These are phyloP conservation scores for Bruguiera sexangula DNA, from an alignment of 345 rosid species.

Conservation along the genomic window DNA sequence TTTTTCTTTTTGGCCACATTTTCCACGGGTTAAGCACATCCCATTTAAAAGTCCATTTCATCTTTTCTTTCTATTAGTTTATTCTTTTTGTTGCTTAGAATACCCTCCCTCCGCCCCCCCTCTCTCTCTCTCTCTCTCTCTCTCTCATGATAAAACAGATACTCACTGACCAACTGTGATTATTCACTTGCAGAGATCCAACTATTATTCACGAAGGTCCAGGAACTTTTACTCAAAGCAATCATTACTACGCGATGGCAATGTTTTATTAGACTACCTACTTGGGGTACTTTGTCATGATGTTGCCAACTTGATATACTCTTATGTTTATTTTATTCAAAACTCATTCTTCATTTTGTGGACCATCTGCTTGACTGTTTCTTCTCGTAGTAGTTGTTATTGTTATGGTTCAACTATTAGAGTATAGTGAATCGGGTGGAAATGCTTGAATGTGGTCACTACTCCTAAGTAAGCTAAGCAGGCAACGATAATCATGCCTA, in stretches of 20 bases:
- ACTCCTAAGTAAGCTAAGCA: no score
- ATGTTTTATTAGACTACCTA: constrained; percentile 48
- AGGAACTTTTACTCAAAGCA: constrained; percentile 47
- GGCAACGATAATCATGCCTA: no score
- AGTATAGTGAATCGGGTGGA: no score
- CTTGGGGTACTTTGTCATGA: constrained; percentile 43
- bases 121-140: background rate
- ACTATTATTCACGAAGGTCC: constrained; percentile 36
- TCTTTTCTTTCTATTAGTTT: no score
- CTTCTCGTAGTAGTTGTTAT: background rate
- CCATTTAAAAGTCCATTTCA: no score
- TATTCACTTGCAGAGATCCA: constrained; percentile 30
- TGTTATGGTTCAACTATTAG: no score
- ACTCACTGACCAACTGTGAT: constrained; percentile 16
- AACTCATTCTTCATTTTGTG: background rate
- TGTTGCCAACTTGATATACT: background rate
- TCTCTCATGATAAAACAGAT: constrained; percentile 2
- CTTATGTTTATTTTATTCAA: background rate
- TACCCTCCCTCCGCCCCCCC: no score
- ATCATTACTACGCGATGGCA: constrained; percentile 42
- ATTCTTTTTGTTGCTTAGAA: no score
- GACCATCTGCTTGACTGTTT: background rate
- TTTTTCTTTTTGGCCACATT: no score
- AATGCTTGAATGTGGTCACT: no score
- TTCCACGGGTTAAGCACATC: no score